Evolutionary conservation across 129 eudicot genomes (phyloP).

Genomic region (Artemisia argyi): DNA sequence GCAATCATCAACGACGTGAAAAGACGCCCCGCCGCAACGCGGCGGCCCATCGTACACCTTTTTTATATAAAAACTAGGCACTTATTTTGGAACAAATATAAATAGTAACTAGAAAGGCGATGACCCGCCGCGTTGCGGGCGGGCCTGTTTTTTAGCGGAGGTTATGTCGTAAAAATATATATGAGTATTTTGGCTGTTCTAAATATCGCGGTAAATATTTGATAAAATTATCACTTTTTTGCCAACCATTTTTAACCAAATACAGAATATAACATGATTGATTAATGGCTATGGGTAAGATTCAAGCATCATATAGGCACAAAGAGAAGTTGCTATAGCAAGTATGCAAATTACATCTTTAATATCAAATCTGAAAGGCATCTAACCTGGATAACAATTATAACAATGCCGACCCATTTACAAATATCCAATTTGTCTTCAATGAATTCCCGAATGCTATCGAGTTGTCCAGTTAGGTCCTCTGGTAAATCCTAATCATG

Average conservation of each 20-base stretch:
- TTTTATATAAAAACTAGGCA: too few relatives aligned
- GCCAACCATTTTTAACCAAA: background rate
- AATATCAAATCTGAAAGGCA: constrained; percentile 8
- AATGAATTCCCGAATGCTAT: constrained; percentile 56
- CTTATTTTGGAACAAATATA: too few relatives aligned
- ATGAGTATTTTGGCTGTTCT: too few relatives aligned
- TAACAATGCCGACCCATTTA: constrained; percentile 72
- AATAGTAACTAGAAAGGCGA: too few relatives aligned
- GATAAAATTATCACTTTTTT: background rate
- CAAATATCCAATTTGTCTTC: constrained; percentile 67
- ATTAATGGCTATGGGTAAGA: background rate
- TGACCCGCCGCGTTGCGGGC: too few relatives aligned
- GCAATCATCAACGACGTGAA: too few relatives aligned
- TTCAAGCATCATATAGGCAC: constrained; percentile 6
- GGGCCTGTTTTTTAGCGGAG: too few relatives aligned
- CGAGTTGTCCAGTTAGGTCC: constrained; percentile 87
- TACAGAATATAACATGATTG: background rate
- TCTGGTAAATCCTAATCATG: constrained; percentile 62
- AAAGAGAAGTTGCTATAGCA: background rate
- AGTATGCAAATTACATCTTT: background rate
- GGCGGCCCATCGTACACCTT: too few relatives aligned
- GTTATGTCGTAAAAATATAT: too few relatives aligned
- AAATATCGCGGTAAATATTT: too few relatives aligned
- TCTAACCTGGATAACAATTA: constrained; percentile 67
- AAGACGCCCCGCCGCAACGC: too few relatives aligned